A percentile compares a stretch with the other conserved stretches of the same genome.
Conservation (phyloP, 345 rosid species). For the Geranium brycei region DNA sequence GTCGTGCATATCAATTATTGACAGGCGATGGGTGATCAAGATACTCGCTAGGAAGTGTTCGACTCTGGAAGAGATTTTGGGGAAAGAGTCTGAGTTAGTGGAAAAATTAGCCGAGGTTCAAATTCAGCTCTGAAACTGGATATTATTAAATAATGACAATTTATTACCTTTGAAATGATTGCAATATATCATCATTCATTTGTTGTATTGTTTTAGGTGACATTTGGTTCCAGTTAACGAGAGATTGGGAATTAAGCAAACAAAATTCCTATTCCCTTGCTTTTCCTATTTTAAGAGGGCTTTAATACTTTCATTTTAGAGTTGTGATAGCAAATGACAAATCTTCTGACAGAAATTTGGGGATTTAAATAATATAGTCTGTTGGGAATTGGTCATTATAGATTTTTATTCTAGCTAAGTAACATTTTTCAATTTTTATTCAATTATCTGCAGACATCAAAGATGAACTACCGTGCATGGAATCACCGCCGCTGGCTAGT, state of each 20-base stretch:
- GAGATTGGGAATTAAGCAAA: not conserved
- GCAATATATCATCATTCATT: slow-evolving; percentile 6
- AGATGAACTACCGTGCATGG: slow-evolving; percentile 98
- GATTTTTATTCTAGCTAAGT: slow-evolving; percentile 3
- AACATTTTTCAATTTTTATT: not conserved
- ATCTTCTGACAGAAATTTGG: not conserved
- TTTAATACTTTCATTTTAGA: not conserved
- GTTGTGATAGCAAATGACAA: not conserved
- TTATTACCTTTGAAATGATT: slow-evolving; percentile 22
- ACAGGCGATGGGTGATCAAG: slow-evolving; percentile 87
- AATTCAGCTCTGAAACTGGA: slow-evolving; percentile 34
- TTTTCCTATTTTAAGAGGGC: not conserved
- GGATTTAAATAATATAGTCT: too few species aligned
- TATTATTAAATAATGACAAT: slow-evolving; percentile 36
- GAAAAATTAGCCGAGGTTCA: slow-evolving; percentile 82
- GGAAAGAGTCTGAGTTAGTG: slow-evolving; percentile 75
- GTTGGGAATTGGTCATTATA: not conserved
- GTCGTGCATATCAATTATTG: slow-evolving; percentile 9
- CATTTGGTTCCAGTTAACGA: not conserved
- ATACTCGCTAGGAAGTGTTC: slow-evolving; percentile 36
- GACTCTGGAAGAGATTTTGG: slow-evolving; percentile 38
- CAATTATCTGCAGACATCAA: slow-evolving; percentile 53
- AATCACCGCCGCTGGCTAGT: slow-evolving; percentile 97
- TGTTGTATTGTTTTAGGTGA: slow-evolving; percentile 6
- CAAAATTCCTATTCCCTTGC: not conserved